Conservation (phyloP, 2,329 filamentous ascomycete species). For the Zalaria sp. region DNA sequence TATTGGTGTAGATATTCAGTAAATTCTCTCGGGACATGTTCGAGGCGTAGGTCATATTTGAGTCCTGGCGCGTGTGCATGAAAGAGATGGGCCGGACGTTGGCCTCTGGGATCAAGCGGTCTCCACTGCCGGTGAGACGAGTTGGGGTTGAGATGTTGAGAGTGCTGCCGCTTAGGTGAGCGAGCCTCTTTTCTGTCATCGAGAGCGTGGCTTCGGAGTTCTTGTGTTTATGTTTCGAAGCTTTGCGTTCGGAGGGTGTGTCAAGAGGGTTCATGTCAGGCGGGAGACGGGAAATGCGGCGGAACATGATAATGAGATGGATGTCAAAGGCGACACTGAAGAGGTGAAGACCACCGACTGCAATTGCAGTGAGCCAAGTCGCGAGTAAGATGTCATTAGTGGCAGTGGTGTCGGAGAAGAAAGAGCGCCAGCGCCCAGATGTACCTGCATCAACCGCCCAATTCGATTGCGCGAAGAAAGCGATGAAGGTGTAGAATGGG, state of each 20-base stretch:
- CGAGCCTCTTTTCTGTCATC: slow-evolving; percentile 46
- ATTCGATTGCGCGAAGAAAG: slow-evolving; percentile 39
- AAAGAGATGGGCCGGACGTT: slow-evolving; percentile 52
- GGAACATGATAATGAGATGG: slow-evolving; percentile 67
- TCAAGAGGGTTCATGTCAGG: slow-evolving; percentile 91
- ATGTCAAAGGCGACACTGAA: slow-evolving; percentile 56
- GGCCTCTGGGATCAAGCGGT: slow-evolving; percentile 19
- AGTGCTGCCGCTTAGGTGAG: slow-evolving; percentile 31
- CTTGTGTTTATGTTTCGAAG: slow-evolving; percentile 59
- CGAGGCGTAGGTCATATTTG: slow-evolving; percentile 38
- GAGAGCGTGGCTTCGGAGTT: slow-evolving; percentile 37
- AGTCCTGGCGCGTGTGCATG: slow-evolving; percentile 58
- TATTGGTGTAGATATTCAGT: slow-evolving; percentile 38
- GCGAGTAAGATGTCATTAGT: slow-evolving; percentile 46
- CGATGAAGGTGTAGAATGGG: slow-evolving; percentile 48
- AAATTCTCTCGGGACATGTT: slow-evolving; percentile 29
- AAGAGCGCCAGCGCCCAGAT: slow-evolving; percentile 50
- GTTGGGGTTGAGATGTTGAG: slow-evolving; percentile 21
- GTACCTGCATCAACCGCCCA: slow-evolving; percentile 30
- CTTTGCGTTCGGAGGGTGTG: slow-evolving; percentile 56
- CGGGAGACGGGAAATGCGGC: slow-evolving; percentile 65
- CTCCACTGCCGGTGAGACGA: slow-evolving; percentile 15
- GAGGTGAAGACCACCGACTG: slow-evolving; percentile 53
- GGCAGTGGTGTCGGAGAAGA: slow-evolving; percentile 43
- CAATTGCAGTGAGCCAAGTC: slow-evolving; percentile 54